Base-by-base conservation (phyloP, 176 grass and related monocot genomes). In the Hordeum marinum region DNA sequence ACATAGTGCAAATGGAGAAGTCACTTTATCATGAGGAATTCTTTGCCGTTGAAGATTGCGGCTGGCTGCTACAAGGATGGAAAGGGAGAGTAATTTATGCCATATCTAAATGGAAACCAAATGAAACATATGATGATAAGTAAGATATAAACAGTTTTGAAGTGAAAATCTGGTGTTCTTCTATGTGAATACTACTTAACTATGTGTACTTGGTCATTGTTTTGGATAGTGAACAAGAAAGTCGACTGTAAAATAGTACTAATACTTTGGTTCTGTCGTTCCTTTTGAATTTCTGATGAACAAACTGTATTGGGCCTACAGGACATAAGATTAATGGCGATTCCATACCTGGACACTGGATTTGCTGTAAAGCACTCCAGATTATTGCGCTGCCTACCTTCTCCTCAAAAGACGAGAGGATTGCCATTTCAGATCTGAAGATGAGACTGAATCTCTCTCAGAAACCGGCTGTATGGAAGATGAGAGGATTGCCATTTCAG, bases 41-140 rank as follows among this genome's bases (percentile, higher is more conserved):
- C 79, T 52, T 83, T 60, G 75, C 88, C 4, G 32, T 73, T 9
- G 85, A 84, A 80, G 88, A 94, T 60, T 81, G 46, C 2, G 54
- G 77, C 2, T 88, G 92, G 92, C 18, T 94, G 69, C 54, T 88
- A 59, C 80, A 90, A 35, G 88, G 88, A 42, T 94, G 88, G 88
- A 90, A 91, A 41, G 88, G 92, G 39, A 76, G 77, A 9, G 55
- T 88, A 32, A 45, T 90, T 14, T 42, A 75, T 58, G 88, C 85
- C 1, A 14, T 88, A 25, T 88, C 92, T 1, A 83, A 86, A 24
- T 94, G 85, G 88, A 88, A 72, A 85, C 78, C 82, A 57, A 12
- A 9, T 32, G 27, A 41, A 66, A 72, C 55, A 39, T 23, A 34
- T 63, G 29, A 7, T 59, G 48, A 52, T 80, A 63, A 23, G 29